Conservation (phyloP, 257 asterid species). For the Gardenia jasminoides region DNA sequence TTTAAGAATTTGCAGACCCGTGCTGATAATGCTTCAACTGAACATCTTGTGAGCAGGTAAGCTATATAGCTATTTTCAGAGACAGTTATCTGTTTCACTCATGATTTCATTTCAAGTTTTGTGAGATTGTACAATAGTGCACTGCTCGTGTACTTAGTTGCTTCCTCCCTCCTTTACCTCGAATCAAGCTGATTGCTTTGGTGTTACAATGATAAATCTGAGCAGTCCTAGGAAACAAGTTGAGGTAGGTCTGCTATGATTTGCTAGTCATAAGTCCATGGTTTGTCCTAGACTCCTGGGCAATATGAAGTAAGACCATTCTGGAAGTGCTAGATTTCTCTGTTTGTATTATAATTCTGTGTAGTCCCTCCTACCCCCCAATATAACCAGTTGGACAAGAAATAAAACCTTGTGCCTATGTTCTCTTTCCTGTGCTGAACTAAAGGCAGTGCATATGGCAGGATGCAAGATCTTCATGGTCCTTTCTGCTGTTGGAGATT, state of each 20-base stretch:
- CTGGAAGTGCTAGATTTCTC: not conserved
- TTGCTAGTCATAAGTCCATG: no score
- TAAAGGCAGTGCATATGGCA: slow-evolving; percentile 24
- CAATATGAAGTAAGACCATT: no score
- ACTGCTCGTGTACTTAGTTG: not conserved
- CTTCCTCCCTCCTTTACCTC: slow-evolving; percentile 1
- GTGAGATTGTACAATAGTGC: not conserved
- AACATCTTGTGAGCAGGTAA: slow-evolving; percentile 49
- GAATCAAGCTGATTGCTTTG: slow-evolving; percentile 1
- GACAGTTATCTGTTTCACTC: not conserved
- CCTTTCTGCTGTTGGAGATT: slow-evolving; percentile 36
- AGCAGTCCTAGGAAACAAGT: slow-evolving; percentile 1
- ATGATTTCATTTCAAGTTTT: no score
- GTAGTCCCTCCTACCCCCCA: not conserved
- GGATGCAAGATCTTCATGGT: slow-evolving; percentile 57
- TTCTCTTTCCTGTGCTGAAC: slow-evolving; percentile 6
- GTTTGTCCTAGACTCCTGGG: no score
- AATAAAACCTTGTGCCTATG: not conserved
- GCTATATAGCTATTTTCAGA: not conserved
- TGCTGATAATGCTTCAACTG: slow-evolving; percentile 34
- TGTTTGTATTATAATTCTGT: not conserved
- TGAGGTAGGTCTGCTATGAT: not conserved
- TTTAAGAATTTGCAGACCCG: slow-evolving; percentile 38
- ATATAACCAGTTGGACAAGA: not conserved
- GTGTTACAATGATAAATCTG: not conserved